Evolutionary conservation across 1,284 basidiomycete species (phyloP), one percentile per base, ranked within the genome.

Genomic region (Ustilago shanxiensis): DNA sequence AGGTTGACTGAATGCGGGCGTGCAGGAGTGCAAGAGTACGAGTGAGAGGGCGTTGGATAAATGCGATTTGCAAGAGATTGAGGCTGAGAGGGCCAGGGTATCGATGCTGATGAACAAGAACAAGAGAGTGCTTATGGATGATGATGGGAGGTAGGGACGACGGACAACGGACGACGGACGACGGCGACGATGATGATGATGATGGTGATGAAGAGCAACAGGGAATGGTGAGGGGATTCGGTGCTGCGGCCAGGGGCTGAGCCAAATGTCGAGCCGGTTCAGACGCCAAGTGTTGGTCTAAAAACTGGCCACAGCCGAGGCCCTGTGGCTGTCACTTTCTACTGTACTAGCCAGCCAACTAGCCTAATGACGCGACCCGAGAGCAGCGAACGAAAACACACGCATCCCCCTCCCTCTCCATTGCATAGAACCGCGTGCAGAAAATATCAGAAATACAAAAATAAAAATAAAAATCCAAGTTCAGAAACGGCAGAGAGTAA

Each of bases 221-320:
- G 18, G 26, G 31, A 20, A 41, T 20, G 29, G 31, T 14, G n/a
- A 33, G n/a, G 28, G 11, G 33, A 7, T 16, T 20, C 41, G 53
- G 1, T 58, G 56, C 56, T 58, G 56, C 56, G 56, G 60, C 44
- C 52, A 49, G 52, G 52, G 44, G 41, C 60, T 56, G 41, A 44
- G 54, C 28, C 20, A 22, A 39, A 31, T 22, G 14, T 35, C n/a
- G 31, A 39, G 3, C 20, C n/a, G n/a, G 20, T 13, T 33, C 31
- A 5, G 24, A 28, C 50, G 59, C 59, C 59, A 60, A 60, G 59
- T 53, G 59, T 62, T 62, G 60, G 60, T 62, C 60, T 62, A 55
- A 39, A 58, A 39, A 58, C 31, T 31, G 29, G 10, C 28, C 39
- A 44, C 29, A 58, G 44, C 56, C 56, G 56, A 58, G 56, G 35